Percentiles rank a stretch among this genome's conserved stretches.
Conservation (phyloP, 441 rosid species). For the Geranium incanum region DNA sequence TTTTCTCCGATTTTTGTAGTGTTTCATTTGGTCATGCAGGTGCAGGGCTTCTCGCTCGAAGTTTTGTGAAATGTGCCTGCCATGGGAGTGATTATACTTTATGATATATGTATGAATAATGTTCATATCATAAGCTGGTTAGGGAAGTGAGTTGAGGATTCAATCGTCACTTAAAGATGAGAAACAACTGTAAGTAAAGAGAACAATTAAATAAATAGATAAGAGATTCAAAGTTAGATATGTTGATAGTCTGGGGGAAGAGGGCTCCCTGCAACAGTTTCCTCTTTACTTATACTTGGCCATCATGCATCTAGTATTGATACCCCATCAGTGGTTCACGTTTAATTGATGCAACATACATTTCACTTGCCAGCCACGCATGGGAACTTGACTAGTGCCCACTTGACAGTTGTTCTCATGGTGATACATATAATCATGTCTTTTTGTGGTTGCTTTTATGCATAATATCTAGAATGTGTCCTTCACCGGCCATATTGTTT, state of each 20-base stretch:
- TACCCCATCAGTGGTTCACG: background rate
- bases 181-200: background rate
- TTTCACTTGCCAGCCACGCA: background rate
- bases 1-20: background rate
- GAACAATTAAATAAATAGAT: background rate
- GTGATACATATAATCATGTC: background rate
- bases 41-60: background rate
- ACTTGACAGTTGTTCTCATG: background rate
- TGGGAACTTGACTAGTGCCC: background rate
- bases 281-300: background rate
- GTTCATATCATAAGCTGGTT: background rate
- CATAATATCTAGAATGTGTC: background rate
- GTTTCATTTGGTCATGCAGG: background rate
- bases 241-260: background rate
- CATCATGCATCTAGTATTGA: background rate
- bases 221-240: conserved; percentile 2
- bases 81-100: background rate
- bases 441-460: conserved; percentile 4
- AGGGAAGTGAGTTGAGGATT: background rate
- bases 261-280: background rate
- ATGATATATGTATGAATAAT: background rate
- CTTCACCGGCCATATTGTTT: background rate
- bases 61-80: conserved; percentile 1
- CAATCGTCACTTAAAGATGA: background rate
- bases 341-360: background rate